Conservation (phyloP, 2,329 filamentous ascomycete species). For the Fusarium staphyleae region DNA sequence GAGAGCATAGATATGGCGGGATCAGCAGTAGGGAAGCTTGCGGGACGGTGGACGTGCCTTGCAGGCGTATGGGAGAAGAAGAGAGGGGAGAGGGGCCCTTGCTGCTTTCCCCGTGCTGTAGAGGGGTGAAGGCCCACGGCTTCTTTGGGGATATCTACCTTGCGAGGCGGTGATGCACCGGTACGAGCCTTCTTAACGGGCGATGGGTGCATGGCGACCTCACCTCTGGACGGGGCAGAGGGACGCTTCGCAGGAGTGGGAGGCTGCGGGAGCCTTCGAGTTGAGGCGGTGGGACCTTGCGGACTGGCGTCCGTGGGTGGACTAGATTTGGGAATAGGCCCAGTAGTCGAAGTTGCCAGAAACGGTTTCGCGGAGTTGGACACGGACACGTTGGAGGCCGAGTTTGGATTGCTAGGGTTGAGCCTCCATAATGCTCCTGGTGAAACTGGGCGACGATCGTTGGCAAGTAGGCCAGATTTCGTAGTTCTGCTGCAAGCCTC, state of each 20-base stretch:
- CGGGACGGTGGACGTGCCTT: conserved; percentile 48
- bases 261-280: conserved; percentile 25
- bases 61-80: conserved; percentile 59
- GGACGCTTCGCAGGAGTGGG: conserved; percentile 40
- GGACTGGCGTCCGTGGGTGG: conserved; percentile 24
- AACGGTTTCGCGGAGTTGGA: conserved; percentile 16
- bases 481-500: conserved; percentile 21
- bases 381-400: conserved; percentile 31
- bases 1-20: conserved; percentile 56
- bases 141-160: conserved; percentile 51
- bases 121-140: conserved; percentile 31
- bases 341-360: conserved; percentile 19
- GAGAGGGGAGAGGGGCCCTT: conserved; percentile 57
- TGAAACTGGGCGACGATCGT: conserved; percentile 22
- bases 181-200: conserved; percentile 57
- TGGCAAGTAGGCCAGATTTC: conserved; percentile 20
- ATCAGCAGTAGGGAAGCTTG: conserved; percentile 51
- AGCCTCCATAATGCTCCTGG: conserved; percentile 35
- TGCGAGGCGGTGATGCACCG: conserved; percentile 55
- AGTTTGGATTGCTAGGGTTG: conserved; percentile 27
- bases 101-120: conserved; percentile 41
- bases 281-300: conserved; percentile 22
- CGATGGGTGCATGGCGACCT: conserved; percentile 45
- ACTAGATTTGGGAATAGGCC: conserved; percentile 34
- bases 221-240: conserved; percentile 30